Evolutionary conservation across 148 eudicot species (phyloP).

Genomic region (Fagopyrum homotropicum): DNA sequence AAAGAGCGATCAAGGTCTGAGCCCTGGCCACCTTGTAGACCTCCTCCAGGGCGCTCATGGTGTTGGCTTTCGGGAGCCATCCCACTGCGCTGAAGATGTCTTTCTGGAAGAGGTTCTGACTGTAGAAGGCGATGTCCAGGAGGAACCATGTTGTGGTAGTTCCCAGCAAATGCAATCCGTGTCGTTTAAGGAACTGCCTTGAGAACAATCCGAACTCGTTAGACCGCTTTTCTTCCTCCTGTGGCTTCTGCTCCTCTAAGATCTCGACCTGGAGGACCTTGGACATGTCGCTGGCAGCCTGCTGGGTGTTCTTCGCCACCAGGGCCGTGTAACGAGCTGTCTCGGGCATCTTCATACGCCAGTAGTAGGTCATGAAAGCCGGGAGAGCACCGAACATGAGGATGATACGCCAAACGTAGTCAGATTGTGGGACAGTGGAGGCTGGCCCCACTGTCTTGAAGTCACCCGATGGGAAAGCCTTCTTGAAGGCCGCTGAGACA

Average conservation of each 20-base stretch:
- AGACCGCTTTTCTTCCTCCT: neutral
- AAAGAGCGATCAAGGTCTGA: slow-evolving; percentile 14
- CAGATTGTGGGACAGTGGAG: slow-evolving; percentile 6
- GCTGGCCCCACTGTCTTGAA: neutral
- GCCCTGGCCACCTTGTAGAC: slow-evolving; percentile 14
- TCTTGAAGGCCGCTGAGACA: slow-evolving; percentile 13
- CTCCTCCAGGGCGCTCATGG: slow-evolving; percentile 13
- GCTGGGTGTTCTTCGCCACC: slow-evolving; percentile 16
- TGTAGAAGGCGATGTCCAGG: slow-evolving; percentile 17
- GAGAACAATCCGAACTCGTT: slow-evolving; percentile 11
- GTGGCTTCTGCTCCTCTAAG: slow-evolving; percentile 8
- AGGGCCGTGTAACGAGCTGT: slow-evolving; percentile 16
- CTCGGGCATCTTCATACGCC: slow-evolving; percentile 20
- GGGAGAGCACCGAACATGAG: slow-evolving; percentile 16
- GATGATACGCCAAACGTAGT: slow-evolving; percentile 15
- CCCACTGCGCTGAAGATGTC: slow-evolving; percentile 14
- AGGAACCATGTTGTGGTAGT: slow-evolving; percentile 12
- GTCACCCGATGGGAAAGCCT: neutral
- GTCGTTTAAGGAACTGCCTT: neutral
- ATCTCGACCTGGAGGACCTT: slow-evolving; percentile 13
- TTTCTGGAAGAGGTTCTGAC: slow-evolving; percentile 16
- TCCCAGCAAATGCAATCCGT: slow-evolving; percentile 5
- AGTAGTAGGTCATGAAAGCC: slow-evolving; percentile 14
- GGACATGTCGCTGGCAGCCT: slow-evolving; percentile 15
- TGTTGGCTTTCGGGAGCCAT: slow-evolving; percentile 8